Evolutionary conservation across 805 yeast genomes (phyloP), one percentile per base, ranked within the genome.

Genomic region (Lachancea meyersii): DNA sequence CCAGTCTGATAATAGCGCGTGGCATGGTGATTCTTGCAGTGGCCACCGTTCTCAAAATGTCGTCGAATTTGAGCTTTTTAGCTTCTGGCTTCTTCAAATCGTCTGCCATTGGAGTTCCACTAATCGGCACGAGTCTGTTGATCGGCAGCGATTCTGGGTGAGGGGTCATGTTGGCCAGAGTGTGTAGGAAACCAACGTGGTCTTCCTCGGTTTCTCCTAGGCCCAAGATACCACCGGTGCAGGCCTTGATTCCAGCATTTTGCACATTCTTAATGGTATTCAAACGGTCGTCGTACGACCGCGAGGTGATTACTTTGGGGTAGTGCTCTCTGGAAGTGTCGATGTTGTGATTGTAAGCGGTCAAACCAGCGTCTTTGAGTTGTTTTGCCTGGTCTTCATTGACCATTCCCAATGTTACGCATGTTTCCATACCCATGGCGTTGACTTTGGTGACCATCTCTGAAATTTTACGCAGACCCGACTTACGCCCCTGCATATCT

Each of bases 81-180:
- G 61, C 54, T 9, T 73, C 72, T 14, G 43, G 63, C 57, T 35
- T 53, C 49, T 43, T 53, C 8, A 77, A 59, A 46, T 77, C 83
- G 35, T 75, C 75, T 22, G 73, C 81, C 68, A 84, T 75, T 16
- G 87, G 87, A 0, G 93, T 84, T 2, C 93, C 93, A 47, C 79
- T 75, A 42, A 84, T 83, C 2, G 88, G 79, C n/a, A 84, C 86
- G 36, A 84, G 67, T 52, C 84, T 70, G 58, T 84, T 84, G 50
- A 84, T 82, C n/a, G 93, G 93, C 41, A 84, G 68, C 1, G 87
- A 80, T 60, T 84, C 93, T 1, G 93, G 93, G 51, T 84, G 91
- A n/a, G 68, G 62, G 1, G 73, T 71, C 79, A 85, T 69, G 5
- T 80, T 83, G 1, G 87, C 69, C 45, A 84, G 63, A 0, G 89